Base-by-base conservation (phyloP, 2,329 filamentous ascomycete genomes). In the Colletotrichum trifolii region DNA sequence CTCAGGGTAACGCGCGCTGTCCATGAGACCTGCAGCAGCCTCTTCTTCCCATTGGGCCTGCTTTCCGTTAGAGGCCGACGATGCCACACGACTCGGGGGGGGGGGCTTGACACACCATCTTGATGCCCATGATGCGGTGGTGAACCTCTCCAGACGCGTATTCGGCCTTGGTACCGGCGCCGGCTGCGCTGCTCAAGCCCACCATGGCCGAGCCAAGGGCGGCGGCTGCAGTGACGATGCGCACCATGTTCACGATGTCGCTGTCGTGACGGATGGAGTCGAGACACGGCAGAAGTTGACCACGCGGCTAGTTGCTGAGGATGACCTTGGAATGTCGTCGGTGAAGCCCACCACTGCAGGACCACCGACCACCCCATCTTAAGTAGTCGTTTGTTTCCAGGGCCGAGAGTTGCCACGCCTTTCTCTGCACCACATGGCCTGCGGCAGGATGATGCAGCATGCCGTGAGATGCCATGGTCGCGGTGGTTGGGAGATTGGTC, bases 1-100 rank as follows among this genome's bases (percentile, higher is more conserved):
- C 53, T 75, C 74, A 4, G 77, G 78, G 38, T 75, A 80, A 39
- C 73, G 71, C 3, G 73, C 70, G 46, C 75, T 77, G 8, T 75
- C 25, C 25, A 25, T 4, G 25, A 25, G 64, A 36, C 78, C 78
- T 9, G 74, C 70, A 6, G 70, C 75, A 33, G 72, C 69, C 42
- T 78, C 75, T 33, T 69, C 71, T 7, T 69, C 73, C 77, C 77
- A 78, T 55, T 73, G 72, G 43, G 67, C 72, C 74, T 75, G 15
- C 1, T 12, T 33, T 11, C 7, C n/a, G 2, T 46, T 8, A 9
- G n/a, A 9, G 43, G n/a, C 43, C 42, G 10, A 25, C 5, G 9
- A 9, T n/a, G 15, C 43, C 38, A 40, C 13, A 17, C 10, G 9
- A 6, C 15, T n/a, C 25, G 25, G 25, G 25, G 17, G 17, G 50